A percentile compares a stretch with the other conserved stretches of the same genome.
Conservation (phyloP, 305 asterid genomes). For the Fraxinus paxiana region DNA sequence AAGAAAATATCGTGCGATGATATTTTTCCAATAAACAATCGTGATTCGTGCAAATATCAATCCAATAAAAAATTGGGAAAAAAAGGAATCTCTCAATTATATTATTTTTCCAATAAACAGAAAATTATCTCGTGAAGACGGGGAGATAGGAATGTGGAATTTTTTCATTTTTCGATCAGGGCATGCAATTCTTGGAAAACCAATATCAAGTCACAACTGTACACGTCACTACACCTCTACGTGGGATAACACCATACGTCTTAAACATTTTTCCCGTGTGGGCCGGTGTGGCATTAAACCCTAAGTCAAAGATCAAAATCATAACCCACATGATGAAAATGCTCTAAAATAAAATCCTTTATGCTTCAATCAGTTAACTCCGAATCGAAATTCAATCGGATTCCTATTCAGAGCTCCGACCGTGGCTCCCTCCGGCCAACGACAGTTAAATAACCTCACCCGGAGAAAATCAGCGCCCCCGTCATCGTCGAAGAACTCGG, state of each 20-base stretch:
- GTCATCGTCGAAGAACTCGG: conserved; percentile 34
- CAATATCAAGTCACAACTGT: conserved; percentile 7
- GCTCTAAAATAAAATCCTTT: neutral
- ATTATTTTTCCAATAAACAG: neutral
- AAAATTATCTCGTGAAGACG: neutral
- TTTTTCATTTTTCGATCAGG: neutral
- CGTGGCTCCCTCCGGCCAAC: conserved; percentile 85
- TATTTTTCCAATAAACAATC: too few relatives aligned
- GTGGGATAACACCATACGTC: conserved; percentile 22
- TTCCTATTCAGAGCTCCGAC: conserved; percentile 49
- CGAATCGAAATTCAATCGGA: conserved; percentile 14
- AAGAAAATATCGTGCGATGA: neutral
- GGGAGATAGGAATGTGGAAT: neutral
- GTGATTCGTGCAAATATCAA: too few relatives aligned
- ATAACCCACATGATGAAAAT: neutral
- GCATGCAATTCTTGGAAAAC: neutral
- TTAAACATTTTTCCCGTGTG: conserved; percentile 21
- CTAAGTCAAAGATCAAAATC: neutral
- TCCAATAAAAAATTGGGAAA: too few relatives aligned
- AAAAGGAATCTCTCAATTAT: too few relatives aligned
- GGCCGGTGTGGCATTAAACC: conserved; percentile 26
- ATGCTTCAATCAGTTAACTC: neutral
- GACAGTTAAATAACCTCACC: conserved; percentile 44
- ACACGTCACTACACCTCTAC: conserved; percentile 20
- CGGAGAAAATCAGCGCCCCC: conserved; percentile 60